Evolutionary conservation across 1,284 basidiomycete genomes (phyloP).

Genomic region (Sporisorium sorghi): DNA sequence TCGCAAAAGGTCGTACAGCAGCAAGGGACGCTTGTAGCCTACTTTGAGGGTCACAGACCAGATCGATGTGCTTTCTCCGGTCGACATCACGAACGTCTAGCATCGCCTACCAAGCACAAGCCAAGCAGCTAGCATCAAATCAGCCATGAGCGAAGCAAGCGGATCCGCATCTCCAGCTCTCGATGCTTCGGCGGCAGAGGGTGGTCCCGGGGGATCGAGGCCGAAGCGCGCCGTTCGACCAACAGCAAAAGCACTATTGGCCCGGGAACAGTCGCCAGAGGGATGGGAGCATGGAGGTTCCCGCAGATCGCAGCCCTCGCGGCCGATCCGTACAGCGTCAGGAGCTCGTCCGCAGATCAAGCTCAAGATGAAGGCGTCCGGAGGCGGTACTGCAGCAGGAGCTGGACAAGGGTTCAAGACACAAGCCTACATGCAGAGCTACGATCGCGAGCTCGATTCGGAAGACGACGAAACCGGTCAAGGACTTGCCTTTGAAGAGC

Average conservation of each 20-base stretch:
- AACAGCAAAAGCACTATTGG: conserved; percentile 46
- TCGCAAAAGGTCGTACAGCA: not conserved
- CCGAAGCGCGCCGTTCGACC: conserved; percentile 46
- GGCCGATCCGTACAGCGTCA: conserved; percentile 43
- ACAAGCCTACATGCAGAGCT: conserved; percentile 68
- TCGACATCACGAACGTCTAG: not conserved
- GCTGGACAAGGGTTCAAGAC: conserved; percentile 62
- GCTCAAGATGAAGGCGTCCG: conserved; percentile 52
- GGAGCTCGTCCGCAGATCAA: conserved; percentile 53
- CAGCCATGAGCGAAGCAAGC: conserved; percentile 35
- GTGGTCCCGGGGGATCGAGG: conserved; percentile 19
- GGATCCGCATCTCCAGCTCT: conserved; percentile 39
- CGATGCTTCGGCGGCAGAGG: conserved; percentile 5
- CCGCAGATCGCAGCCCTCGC: conserved; percentile 23
- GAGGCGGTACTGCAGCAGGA: conserved; percentile 45
- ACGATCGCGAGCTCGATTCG: conserved; percentile 91
- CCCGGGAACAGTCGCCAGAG: conserved; percentile 49
- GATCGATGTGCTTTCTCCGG: not conserved
- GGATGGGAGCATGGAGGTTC: conserved; percentile 49
- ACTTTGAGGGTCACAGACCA: not conserved
- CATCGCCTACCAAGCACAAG: not conserved
- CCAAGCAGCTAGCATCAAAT: not conserved
- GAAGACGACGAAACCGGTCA: conserved; percentile 80
- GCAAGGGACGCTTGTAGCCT: not conserved
- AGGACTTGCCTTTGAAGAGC: conserved; percentile 89